A percentile compares a stretch with the other conserved stretches of the same genome.
Conservation (phyloP, 192 early-diverging fungal species). For the Linnemannia elongata region DNA sequence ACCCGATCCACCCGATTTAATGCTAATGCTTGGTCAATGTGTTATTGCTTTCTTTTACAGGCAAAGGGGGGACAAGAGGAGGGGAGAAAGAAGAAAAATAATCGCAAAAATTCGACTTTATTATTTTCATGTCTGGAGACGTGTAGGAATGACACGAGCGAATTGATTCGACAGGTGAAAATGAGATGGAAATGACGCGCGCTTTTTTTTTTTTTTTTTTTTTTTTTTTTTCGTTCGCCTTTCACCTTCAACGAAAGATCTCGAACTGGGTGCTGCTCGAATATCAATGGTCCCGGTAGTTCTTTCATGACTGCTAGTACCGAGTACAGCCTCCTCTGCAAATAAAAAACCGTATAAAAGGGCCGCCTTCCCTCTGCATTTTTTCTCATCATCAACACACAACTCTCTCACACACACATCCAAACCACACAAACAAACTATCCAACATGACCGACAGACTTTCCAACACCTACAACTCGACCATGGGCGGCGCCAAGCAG, state of each 20-base stretch:
- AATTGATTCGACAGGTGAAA: not conserved
- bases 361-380: not conserved
- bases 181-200: not conserved
- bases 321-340: not conserved
- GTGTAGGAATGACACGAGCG: not conserved
- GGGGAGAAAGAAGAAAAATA: not conserved
- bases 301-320: not conserved
- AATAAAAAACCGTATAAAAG: constrained; percentile 2
- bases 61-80: not conserved
- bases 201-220: not conserved
- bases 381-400: constrained; percentile 1
- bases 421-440: not conserved
- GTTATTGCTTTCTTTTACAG: not conserved
- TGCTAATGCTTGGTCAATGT: not conserved
- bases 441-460: constrained; percentile 37
- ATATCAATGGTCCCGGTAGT: not conserved
- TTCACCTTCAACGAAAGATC: not conserved
- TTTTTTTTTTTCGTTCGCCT: too few species aligned
- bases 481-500: constrained; percentile 56
- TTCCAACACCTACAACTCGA: constrained; percentile 48
- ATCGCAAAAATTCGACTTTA: not conserved
- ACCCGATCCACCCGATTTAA: not conserved
- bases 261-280: not conserved
- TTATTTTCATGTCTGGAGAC: not conserved
- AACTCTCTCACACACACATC: constrained; percentile 13